phyloP scores from a whole-genome alignment of 2,329 filamentous ascomycete species.

The Dactylellina cionopaga region DNA sequence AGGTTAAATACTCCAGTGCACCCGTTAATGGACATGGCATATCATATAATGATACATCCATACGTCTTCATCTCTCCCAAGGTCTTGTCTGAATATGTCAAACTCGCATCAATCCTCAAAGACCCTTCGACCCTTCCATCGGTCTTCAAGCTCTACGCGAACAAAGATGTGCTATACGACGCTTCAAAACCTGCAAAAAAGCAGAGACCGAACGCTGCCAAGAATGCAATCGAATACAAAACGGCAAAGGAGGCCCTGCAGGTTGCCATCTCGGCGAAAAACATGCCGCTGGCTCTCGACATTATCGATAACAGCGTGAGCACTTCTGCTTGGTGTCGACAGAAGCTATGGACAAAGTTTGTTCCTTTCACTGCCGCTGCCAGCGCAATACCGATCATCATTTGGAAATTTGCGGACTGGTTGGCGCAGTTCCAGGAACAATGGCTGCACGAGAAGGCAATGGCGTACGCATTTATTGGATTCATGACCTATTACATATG shows the following conservation, averaged over 20 bases:
- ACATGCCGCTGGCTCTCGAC: conserved; percentile 79
- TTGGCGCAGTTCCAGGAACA: conserved; percentile 74
- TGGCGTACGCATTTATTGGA: conserved; percentile 79
- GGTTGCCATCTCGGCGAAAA: conserved; percentile 79
- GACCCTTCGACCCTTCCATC: conserved; percentile 80
- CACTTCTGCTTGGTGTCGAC: conserved; percentile 72
- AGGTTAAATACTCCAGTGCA: conserved; percentile 41
- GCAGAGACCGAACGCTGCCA: conserved; percentile 74
- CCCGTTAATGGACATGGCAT: conserved; percentile 64
- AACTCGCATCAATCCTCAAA: conserved; percentile 77
- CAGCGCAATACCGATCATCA: conserved; percentile 70
- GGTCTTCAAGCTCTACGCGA: conserved; percentile 82
- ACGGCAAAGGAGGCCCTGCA: conserved; percentile 79
- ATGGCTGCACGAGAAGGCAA: conserved; percentile 80
- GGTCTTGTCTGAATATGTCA: conserved; percentile 78
- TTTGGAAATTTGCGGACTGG: conserved; percentile 76
- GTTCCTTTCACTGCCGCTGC: conserved; percentile 69
- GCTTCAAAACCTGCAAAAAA: conserved; percentile 59
- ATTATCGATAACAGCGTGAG: conserved; percentile 77
- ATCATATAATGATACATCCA: conserved; percentile 75
- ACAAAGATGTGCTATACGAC: conserved; percentile 75
- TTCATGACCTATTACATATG: conserved; percentile 85
- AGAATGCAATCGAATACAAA: conserved; percentile 76
- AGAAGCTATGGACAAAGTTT: conserved; percentile 73
- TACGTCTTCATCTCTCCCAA: conserved; percentile 81